These are phyloP conservation scores for Leccinum variicolor DNA, from an alignment of 768 basidiomycete genomes.

Conservation along the genomic window DNA sequence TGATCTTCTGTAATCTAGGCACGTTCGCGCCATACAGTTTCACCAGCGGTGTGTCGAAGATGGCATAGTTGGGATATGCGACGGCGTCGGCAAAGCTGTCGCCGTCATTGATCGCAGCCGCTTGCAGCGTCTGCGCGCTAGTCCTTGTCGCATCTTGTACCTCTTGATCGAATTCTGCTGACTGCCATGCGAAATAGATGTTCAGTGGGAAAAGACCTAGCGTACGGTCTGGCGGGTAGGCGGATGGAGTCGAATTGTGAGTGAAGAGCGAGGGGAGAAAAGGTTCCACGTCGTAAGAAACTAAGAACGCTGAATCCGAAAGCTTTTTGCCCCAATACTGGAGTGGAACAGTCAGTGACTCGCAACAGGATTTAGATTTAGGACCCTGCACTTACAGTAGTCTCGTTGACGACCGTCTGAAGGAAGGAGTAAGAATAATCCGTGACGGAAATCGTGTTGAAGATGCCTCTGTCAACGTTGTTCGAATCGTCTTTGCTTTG, in stretches of 20 bases:
- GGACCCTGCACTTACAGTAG: slow-evolving; percentile 1
- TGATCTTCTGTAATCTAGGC: slow-evolving; percentile 35
- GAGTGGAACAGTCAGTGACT: background rate
- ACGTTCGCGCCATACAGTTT: slow-evolving; percentile 46
- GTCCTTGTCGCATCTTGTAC: slow-evolving; percentile 36
- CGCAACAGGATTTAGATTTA: background rate
- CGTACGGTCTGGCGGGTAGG: slow-evolving; percentile 43
- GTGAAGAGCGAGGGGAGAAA: slow-evolving; percentile 43
- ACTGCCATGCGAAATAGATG: slow-evolving; percentile 34
- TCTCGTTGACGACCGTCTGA: slow-evolving; percentile 14
- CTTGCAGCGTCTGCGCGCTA: slow-evolving; percentile 36
- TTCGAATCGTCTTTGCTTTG: background rate
- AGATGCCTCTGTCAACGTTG: background rate
- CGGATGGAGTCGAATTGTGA: slow-evolving; percentile 35
- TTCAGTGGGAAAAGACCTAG: slow-evolving; percentile 40
- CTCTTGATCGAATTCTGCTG: background rate
- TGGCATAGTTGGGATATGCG: slow-evolving; percentile 56
- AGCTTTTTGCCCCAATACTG: slow-evolving; percentile 6
- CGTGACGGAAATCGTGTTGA: background rate
- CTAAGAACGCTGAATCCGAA: background rate
- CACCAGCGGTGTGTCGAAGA: slow-evolving; percentile 45
- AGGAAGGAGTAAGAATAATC: slow-evolving; percentile 8
- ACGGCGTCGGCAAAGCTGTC: slow-evolving; percentile 27
- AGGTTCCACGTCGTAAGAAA: slow-evolving; percentile 38
- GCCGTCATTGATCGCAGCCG: slow-evolving; percentile 39